Evolutionary conservation across 129 eudicot genomes (phyloP), one percentile per base, ranked within the genome.

Genomic region (Escallonia rubra): DNA sequence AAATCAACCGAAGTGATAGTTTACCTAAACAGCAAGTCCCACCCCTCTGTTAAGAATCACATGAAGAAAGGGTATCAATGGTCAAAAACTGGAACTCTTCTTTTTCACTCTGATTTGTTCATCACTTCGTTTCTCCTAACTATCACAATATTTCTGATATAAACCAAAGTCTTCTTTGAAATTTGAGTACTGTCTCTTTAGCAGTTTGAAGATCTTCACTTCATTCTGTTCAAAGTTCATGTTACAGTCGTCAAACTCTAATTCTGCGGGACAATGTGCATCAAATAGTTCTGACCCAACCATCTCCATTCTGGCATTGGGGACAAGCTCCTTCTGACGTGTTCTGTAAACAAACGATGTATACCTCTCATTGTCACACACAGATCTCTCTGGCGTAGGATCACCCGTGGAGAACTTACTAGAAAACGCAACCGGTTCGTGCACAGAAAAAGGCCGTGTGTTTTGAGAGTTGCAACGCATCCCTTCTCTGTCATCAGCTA

Each of bases 401-500:
- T 52, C 79, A 23, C 34, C 1, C 34, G 34, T 23, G 34, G 34
- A 23, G 34, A 23, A 23, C 41, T 57, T 70, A 54, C 65, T 61
- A 57, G 43, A 61, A 14, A 65, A 67, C 4, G 88, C 79, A 60
- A 63, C 41, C 3, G 90, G 82, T 65, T 83, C 67, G 54, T 90
- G 79, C 4, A 53, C 70, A 56, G 71, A 69, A 59, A 81, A 79
- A 38, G 8, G 8, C 23, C 57, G 66, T 46, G 5, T 6, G 53
- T 70, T 78, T 10, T 66, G 54, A 40, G 72, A 66, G 13, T 16
- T 41, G 41, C 43, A 13, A 62, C 61, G 56, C 62, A 62, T 47
- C 10, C 81, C 80, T 10, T 85, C 91, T 16, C 48, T 69, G 69
- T 86, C 89, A 66, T 88, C 89, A 40, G 81, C 82, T 44, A 92